These are phyloP conservation scores for Xeromyces bisporus DNA, from an alignment of 495 filamentous ascomycete species.

Conservation along the genomic window DNA sequence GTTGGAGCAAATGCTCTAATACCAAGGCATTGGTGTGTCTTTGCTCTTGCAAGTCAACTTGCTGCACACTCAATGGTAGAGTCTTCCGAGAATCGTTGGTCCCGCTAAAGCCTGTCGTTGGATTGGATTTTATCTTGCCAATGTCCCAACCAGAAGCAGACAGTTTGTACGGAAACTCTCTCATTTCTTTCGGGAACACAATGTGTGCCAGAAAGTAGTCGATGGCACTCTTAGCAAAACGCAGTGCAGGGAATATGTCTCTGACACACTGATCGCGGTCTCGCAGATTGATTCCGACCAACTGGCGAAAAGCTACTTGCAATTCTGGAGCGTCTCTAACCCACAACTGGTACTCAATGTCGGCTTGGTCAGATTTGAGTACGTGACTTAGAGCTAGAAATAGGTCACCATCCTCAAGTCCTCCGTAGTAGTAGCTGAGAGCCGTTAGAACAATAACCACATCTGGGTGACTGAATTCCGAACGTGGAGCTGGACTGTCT, in stretches of 20 bases:
- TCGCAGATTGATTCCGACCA: constrained; percentile 40
- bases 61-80: constrained; percentile 38
- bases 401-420: constrained; percentile 36
- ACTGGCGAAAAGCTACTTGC: constrained; percentile 26
- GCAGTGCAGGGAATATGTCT: constrained; percentile 31
- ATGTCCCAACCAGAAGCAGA: constrained; percentile 56
- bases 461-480: constrained; percentile 63
- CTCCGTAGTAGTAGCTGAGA: constrained; percentile 51
- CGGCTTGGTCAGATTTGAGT: constrained; percentile 36
- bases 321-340: constrained; percentile 15
- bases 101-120: constrained; percentile 53
- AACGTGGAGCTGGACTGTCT: constrained; percentile 41
- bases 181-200: constrained; percentile 48
- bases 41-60: constrained; percentile 38
- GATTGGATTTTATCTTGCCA: neutral
- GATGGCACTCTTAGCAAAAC: constrained; percentile 28
- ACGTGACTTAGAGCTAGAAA: constrained; percentile 29
- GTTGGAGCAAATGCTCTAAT: constrained; percentile 34
- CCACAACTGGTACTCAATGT: constrained; percentile 39
- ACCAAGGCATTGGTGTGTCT: constrained; percentile 49
- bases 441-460: constrained; percentile 48
- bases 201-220: constrained; percentile 42
- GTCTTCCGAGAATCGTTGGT: constrained; percentile 47
- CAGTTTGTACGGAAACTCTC: constrained; percentile 43
- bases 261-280: constrained; percentile 34